These are phyloP conservation scores for Backusella liffmaniae DNA, from an alignment of 192 early-diverging fungal genomes.

Conservation along the genomic window DNA sequence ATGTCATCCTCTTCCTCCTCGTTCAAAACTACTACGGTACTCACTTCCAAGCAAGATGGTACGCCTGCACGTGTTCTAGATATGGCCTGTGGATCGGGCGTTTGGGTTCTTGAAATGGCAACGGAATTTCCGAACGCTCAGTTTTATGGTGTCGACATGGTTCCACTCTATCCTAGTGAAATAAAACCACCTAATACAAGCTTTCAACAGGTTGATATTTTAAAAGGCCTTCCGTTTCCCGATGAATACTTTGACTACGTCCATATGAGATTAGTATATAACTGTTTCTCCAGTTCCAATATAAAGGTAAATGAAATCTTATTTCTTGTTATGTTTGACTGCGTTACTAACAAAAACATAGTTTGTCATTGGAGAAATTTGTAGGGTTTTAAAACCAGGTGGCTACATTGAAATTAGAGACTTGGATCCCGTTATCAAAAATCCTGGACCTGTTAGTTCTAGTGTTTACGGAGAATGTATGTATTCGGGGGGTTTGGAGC, in stretches of 20 bases:
- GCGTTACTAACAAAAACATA: background rate
- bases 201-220: constrained; percentile 23
- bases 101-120: constrained; percentile 40
- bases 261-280: constrained; percentile 26
- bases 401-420: constrained; percentile 45
- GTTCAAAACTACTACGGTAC: background rate
- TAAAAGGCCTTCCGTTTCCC: constrained; percentile 11
- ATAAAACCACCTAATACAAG: constrained; percentile 25
- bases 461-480: background rate
- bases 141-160: constrained; percentile 35
- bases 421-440: constrained; percentile 24
- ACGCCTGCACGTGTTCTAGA: background rate
- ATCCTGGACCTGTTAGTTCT: constrained; percentile 22
- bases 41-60: background rate
- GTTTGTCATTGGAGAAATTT: constrained; percentile 8
- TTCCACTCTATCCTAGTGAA: constrained; percentile 26
- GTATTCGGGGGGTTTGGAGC: background rate
- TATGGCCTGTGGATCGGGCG: constrained; percentile 13
- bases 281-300: constrained; percentile 20
- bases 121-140: constrained; percentile 30
- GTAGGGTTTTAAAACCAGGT: constrained; percentile 34
- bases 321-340: background rate
- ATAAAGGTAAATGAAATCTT: constrained; percentile 10
- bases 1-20: background rate
- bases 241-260: constrained; percentile 32